Base-by-base conservation (phyloP, 768 basidiomycete genomes). In the Tulasnella calospora region DNA sequence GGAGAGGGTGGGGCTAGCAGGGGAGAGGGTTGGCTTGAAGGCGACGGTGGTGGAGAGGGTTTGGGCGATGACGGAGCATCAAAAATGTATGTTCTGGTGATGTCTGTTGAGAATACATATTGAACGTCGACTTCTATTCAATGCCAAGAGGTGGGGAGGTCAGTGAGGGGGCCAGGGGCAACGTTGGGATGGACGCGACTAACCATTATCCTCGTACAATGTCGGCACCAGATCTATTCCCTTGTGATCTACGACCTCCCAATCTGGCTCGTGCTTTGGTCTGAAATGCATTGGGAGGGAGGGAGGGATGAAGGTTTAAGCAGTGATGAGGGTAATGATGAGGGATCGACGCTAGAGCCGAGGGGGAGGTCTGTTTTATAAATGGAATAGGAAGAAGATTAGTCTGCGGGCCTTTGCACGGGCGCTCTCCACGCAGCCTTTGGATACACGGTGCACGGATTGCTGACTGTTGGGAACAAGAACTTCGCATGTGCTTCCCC, bases 161-260 rank as follows among this genome's bases (percentile, higher is more conserved):
- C 44, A 51, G 74, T 41, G 46, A 30, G 2, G 46, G 33, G 27
- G 35, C 17, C 23, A 51, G 33, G n/a, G 47, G 10, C 21, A 38
- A 17, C 23, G 51, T 23, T n/a, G 44, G 27, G 30, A 3, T 27
- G 8, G 27, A 0, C 5, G 36, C n/a, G 71, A 47, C 74, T 8
- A 12, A 75, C 74, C 74, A 35, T 38, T 12, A 3, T 46, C 74
- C 9, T 75, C 74, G 12, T 40, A 75, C 3, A 51, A 27, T 13
- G 47, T 51, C 2, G 74, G 74, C 17, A 75, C 74, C 3, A n/a
- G 44, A 51, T 38, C 55, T 35, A 75, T 57, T 19, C 55, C 41
- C 46, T 57, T 75, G 74, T 75, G 74, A 8, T 75, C 74, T 27
- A 75, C 74, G 41, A 75, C 74, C 15, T 75, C 74, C 74, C 74